Evolutionary conservation across 202 grass and related monocot species (phyloP).

Genomic region (Digitaria exilis): DNA sequence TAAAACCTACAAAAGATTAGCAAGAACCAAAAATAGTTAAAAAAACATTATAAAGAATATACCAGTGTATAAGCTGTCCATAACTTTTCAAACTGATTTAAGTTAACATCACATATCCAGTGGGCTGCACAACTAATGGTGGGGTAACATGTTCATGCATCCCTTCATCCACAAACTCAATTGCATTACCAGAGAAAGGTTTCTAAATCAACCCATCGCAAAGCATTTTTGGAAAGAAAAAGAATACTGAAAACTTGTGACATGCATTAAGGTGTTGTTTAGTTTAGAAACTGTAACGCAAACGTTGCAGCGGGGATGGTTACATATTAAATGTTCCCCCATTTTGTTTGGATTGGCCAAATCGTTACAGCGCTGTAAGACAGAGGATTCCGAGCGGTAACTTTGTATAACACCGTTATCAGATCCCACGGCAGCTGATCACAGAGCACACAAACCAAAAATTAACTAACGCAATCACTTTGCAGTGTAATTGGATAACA

Average conservation of each 20-base stretch:
- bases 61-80: not conserved
- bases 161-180: not conserved
- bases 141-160: not conserved
- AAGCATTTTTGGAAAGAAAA: slow-evolving; percentile 19
- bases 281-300: no score
- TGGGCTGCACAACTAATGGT: not conserved
- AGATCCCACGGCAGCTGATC: no score
- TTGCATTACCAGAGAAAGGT: not conserved
- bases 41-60: slow-evolving; percentile 13
- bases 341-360: no score
- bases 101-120: slow-evolving; percentile 4
- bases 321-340: no score
- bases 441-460: no score
- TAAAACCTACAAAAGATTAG: slow-evolving; percentile 67
- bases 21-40: slow-evolving; percentile 29
- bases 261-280: not conserved
- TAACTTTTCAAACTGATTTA: slow-evolving; percentile 2
- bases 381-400: no score
- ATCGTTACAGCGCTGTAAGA: no score
- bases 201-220: slow-evolving; percentile 6
- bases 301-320: no score
- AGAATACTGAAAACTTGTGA: not conserved
- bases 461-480: no score
- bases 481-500: no score
- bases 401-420: no score